These are phyloP conservation scores for Luffa acutangula DNA, from an alignment of 306 rosid genomes.

Conservation along the genomic window DNA sequence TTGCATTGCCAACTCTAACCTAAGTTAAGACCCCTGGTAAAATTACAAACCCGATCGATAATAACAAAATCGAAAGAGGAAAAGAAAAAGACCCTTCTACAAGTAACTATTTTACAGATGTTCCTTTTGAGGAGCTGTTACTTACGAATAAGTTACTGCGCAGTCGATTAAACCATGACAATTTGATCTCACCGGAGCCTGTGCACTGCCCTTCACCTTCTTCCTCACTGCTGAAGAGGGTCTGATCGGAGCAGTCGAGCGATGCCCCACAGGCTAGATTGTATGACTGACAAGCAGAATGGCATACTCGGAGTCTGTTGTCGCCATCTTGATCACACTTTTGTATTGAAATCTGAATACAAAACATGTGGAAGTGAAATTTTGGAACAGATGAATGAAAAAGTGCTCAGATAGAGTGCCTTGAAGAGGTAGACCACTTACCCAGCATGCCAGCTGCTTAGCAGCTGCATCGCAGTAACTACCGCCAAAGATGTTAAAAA, in stretches of 20 bases:
- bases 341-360: constrained; percentile 80
- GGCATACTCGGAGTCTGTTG: constrained; percentile 88
- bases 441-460: constrained; percentile 96
- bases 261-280: constrained; percentile 93
- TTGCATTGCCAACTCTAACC: constrained; percentile 11
- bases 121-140: constrained; percentile 46
- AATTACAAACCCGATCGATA: constrained; percentile 33
- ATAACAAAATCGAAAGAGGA: neutral
- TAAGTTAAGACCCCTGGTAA: constrained; percentile 32
- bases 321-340: constrained; percentile 87
- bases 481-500: constrained; percentile 75
- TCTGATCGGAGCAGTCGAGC: constrained; percentile 90
- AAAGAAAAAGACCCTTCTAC: constrained; percentile 3
- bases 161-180: constrained; percentile 55
- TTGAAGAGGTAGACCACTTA: constrained; percentile 18
- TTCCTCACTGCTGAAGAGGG: constrained; percentile 69
- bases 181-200: constrained; percentile 63
- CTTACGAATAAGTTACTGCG: constrained; percentile 39
- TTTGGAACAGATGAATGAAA: neutral
- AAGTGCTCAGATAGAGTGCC: neutral
- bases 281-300: constrained; percentile 86
- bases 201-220: constrained; percentile 86
- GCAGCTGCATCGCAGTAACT: constrained; percentile 85
- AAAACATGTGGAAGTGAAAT: neutral
- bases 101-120: constrained; percentile 38